phyloP scores from a whole-genome alignment of 2,329 filamentous ascomycete genomes.

The Aspergillus carbonarius region DNA sequence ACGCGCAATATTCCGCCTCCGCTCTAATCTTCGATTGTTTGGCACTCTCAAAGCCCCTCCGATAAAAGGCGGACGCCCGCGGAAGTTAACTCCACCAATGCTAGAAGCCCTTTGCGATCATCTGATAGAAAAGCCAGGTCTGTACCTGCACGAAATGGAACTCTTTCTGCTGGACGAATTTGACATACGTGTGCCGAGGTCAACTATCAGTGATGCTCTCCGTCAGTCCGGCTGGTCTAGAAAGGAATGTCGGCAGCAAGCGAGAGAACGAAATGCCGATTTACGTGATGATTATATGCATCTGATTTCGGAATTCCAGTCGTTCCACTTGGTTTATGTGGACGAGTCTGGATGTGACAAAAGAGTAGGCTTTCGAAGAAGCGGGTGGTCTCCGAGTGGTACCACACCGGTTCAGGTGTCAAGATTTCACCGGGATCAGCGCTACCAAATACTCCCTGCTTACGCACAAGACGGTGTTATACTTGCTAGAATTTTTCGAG shows the following conservation, averaged over 20 bases:
- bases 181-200: neutral
- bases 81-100: neutral
- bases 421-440: neutral
- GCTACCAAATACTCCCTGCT: neutral
- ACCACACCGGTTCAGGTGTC: neutral
- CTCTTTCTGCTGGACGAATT: conserved; percentile 1
- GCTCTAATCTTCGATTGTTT: conserved; percentile 3
- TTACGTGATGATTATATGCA: neutral
- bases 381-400: neutral
- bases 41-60: neutral
- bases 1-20: neutral
- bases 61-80: neutral
- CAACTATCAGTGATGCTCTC: neutral
- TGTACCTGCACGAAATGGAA: conserved; percentile 8
- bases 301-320: neutral
- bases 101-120: conserved; percentile 3
- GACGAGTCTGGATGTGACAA: neutral
- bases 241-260: neutral
- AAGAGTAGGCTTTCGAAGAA: neutral
- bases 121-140: neutral
- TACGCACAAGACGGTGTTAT: neutral
- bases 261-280: neutral
- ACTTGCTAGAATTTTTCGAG: neutral
- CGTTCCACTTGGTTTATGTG: neutral
- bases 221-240: neutral